Conservation (phyloP, 257 asterid species). For the Lycium ferocissimum region DNA sequence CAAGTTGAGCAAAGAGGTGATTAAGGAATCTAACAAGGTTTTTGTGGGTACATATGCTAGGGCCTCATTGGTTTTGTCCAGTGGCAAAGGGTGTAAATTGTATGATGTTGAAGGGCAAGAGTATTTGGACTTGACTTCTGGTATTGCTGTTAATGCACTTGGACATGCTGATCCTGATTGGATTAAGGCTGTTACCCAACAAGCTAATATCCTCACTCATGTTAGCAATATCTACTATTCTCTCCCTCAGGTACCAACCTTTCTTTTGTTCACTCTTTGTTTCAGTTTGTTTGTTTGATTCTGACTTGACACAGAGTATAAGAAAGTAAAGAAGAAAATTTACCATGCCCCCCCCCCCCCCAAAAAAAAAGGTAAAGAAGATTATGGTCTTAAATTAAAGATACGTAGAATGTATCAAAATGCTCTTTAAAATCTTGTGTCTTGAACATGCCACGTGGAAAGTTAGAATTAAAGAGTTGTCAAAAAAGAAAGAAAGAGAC, state of each 20-base stretch:
- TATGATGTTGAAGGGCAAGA: slow-evolving; percentile 83
- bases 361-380: too few relatives aligned
- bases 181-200: slow-evolving; percentile 66
- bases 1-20: slow-evolving; percentile 53
- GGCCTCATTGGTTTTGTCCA: slow-evolving; percentile 63
- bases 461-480: too few relatives aligned
- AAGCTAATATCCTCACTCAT: slow-evolving; percentile 71
- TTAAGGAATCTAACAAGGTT: slow-evolving; percentile 68
- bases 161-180: slow-evolving; percentile 92
- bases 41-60: slow-evolving; percentile 85
- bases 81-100: slow-evolving; percentile 82
- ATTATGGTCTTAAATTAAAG: too few relatives aligned
- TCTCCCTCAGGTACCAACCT: slow-evolving; percentile 63
- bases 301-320: too few relatives aligned
- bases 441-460: too few relatives aligned
- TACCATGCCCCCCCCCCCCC: too few relatives aligned
- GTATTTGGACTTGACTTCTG: slow-evolving; percentile 83
- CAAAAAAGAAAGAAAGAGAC: too few relatives aligned
- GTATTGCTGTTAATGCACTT: slow-evolving; percentile 89
- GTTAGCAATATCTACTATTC: slow-evolving; percentile 78
- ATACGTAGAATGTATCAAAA: too few relatives aligned
- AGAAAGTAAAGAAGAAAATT: too few relatives aligned
- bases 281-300: background rate
- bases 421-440: too few relatives aligned
- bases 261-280: background rate